Base-by-base conservation (phyloP, 169 alveolate genomes). In the Eimeria maxima region DNA sequence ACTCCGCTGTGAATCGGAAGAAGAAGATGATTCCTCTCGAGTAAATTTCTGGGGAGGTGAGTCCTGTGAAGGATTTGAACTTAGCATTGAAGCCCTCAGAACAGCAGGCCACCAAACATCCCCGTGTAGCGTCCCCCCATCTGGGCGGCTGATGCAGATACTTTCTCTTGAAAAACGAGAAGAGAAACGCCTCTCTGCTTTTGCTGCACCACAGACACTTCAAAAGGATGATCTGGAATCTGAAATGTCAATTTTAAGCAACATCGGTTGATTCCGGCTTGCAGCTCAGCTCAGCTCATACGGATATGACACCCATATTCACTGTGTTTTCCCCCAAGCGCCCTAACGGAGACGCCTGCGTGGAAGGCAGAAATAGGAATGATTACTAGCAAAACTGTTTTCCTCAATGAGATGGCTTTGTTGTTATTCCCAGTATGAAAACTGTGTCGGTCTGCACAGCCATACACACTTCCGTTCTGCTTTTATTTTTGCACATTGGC, bases 81-180 rank as follows among this genome's bases (percentile, higher is more conserved):
- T 20, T 22, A 50, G 5, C 74, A 74, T 16, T 27, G 44, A 50
- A 38, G 55, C 55, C 29, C 91, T 83, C 10, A 83, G 50, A 24
- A 50, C 57, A 2, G 50, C 50, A 0, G 91, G 91, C 91, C 91
- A 83, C 91, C 91, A 83, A 10, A 83, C n/a, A 20, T 53, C 53
- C 1, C 91, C 91, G 24, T 83, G 73, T 50, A 83, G 57, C 74
- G 22, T 33, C n/a, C 91, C 91, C 22, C 91, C 91, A 55, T 83
- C 91, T 22, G 45, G 74, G 73, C 91, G 91, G 27, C 47, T 83
- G 33, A 83, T 83, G 16, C 69, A 24, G 13, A 83, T 83, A 5
- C 57, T 16, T 3, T 38, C 73, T 16, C 67, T 63, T 74, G n/a
- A 29, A n/a, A 27, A 8, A 10, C 87, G 87, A 27, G 13, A n/a